Conservation (phyloP, 495 filamentous ascomycete species). For the Hypoxylon lenormandii region DNA sequence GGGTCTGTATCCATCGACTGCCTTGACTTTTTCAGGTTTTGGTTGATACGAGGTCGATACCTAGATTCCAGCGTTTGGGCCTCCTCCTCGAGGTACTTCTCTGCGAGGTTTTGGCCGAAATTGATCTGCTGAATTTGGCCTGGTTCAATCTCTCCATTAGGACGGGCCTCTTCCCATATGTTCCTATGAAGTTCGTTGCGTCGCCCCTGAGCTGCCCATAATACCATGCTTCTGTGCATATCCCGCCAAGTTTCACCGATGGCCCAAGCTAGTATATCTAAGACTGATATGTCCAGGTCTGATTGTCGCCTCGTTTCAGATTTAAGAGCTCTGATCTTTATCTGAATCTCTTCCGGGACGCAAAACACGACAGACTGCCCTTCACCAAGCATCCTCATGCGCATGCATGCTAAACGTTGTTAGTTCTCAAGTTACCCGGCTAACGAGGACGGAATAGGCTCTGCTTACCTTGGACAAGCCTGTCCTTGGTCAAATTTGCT, state of each 20-base stretch:
- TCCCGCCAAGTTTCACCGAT: slow-evolving; percentile 69
- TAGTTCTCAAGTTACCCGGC: slow-evolving; percentile 5
- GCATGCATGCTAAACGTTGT: slow-evolving; percentile 68
- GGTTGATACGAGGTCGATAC: slow-evolving; percentile 25
- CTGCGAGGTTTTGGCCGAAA: slow-evolving; percentile 48
- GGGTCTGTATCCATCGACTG: slow-evolving; percentile 17
- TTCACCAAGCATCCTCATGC: slow-evolving; percentile 71
- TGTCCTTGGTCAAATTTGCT: slow-evolving; percentile 75
- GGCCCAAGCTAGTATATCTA: slow-evolving; percentile 69
- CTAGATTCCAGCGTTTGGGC: slow-evolving; percentile 36
- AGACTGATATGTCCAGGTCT: slow-evolving; percentile 48
- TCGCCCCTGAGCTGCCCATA: slow-evolving; percentile 72
- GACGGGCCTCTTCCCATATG: slow-evolving; percentile 43
- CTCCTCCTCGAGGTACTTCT: slow-evolving; percentile 60
- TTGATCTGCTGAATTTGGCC: slow-evolving; percentile 5
- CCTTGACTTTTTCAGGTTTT: slow-evolving; percentile 4
- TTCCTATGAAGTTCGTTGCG: slow-evolving; percentile 57
- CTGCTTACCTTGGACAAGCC: slow-evolving; percentile 75
- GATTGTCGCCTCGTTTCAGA: not conserved
- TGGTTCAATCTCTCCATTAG: not conserved
- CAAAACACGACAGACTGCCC: slow-evolving; percentile 73
- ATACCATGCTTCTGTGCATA: slow-evolving; percentile 60
- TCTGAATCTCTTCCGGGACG: slow-evolving; percentile 65
- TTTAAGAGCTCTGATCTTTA: slow-evolving; percentile 50
- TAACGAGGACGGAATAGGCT: not conserved